Evolutionary conservation across 2,329 filamentous ascomycete genomes (phyloP), one percentile per base, ranked within the genome.

Genomic region (Aspergillus aculeatinus): DNA sequence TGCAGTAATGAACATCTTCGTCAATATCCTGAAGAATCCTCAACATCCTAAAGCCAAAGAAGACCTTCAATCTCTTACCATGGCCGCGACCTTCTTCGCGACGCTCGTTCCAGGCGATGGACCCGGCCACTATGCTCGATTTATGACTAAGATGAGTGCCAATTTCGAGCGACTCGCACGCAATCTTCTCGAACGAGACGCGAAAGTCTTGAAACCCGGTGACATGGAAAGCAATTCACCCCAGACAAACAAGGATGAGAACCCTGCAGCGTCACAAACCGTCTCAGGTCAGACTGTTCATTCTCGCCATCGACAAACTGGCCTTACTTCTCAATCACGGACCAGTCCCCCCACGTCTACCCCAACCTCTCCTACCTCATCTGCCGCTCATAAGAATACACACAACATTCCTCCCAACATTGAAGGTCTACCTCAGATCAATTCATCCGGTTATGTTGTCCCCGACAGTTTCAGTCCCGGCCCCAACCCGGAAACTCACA

Each of bases 151-250:
- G 25, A 89, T 97, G 21, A 96, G 92, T 76, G 85, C 90, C 23
- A 92, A 96, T 69, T 96, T 98, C 69, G 92, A 96, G 74, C 88
- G 94, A 52, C 96, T 97, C 65, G 92, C 92, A 51, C 89, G 88
- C 68, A 84, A 90, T 1, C 91, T 96, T 19, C 87, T 97, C 51
- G 93, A 96, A 59, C 95, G 92, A 75, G 85, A 91, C 0, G 92
- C 96, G 70, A 92, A 89, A 69, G 91, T 96, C 5, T 16, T 53
- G 39, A 63, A 60, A 58, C 76, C 71, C 59, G 70, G 65, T 53
- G 70, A 72, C 23, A 64, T 14, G 66, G 71, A 23, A 66, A 67
- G 14, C 68, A 59, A 65, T 51, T 65, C 63, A 23, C 73, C 67
- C n/a, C 52, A 59, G 35, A 6, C 48, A 25, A 48, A 39, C 27